Conservation (phyloP, 139 green algal genomes). For the Haematococcus lacustris region DNA sequence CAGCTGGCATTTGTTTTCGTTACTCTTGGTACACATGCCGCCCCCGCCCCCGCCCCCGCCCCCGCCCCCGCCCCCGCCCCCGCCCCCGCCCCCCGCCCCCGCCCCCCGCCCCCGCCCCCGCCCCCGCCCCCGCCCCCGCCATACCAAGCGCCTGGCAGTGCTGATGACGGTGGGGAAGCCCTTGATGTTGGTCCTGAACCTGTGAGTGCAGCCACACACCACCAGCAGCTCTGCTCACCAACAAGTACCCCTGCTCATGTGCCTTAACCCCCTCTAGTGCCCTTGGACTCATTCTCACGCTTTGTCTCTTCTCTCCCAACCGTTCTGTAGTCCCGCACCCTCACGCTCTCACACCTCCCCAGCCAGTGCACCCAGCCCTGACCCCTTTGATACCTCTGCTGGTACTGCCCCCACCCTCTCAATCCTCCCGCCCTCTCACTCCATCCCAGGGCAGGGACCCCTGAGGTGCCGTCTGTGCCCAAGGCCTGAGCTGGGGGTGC, state of each 20-base stretch:
- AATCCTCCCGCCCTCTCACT: background rate
- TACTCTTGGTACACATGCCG: background rate
- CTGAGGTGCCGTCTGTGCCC: background rate
- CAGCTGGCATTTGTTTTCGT: background rate
- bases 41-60: background rate
- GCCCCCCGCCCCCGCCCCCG: no score
- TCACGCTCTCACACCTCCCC: background rate
- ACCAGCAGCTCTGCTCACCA: no score
- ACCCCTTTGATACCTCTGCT: no score
- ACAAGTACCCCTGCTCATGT: no score
- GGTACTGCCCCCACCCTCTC: no score
- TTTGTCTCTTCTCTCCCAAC: background rate
- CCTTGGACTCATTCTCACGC: background rate
- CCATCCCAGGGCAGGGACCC: background rate
- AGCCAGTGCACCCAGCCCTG: no score
- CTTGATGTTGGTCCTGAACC: conserved; percentile 28
- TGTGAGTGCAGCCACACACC: no score
- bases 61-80: background rate
- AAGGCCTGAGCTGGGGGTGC: background rate
- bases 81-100: background rate
- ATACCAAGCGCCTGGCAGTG: conserved; percentile 46
- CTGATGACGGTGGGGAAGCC: conserved; percentile 57
- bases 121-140: background rate
- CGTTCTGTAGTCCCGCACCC: background rate
- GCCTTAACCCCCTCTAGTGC: background rate